These are phyloP conservation scores for Kandelia obovata DNA, from an alignment of 345 rosid genomes.

Conservation along the genomic window DNA sequence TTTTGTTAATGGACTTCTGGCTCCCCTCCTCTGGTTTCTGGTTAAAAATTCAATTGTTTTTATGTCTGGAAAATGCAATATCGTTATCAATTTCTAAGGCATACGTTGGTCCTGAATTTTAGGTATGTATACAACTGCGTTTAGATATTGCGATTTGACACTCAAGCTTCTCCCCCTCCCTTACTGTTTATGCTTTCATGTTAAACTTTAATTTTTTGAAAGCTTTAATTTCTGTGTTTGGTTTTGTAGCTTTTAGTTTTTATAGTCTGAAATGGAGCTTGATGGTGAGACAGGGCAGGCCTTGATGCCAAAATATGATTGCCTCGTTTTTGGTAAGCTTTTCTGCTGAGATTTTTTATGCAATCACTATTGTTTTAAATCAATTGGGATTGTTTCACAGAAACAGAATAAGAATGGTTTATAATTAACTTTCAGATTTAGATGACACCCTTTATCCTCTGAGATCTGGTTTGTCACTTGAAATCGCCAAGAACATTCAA, in stretches of 20 bases:
- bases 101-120: too few relatives aligned
- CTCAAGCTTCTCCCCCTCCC: too few relatives aligned
- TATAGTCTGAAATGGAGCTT: conserved; percentile 20
- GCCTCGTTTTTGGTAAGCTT: conserved; percentile 30
- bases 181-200: too few relatives aligned
- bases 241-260: neutral
- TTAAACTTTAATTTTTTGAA: conserved; percentile 4
- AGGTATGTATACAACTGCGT: too few relatives aligned
- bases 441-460: conserved; percentile 35
- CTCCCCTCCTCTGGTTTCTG: too few relatives aligned
- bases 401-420: neutral
- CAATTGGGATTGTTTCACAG: neutral
- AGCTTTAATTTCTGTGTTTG: conserved; percentile 15
- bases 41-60: too few relatives aligned
- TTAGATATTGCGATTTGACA: too few relatives aligned
- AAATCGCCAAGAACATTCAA: conserved; percentile 23
- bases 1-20: too few relatives aligned
- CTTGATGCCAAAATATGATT: conserved; percentile 18
- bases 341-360: neutral
- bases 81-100: too few relatives aligned
- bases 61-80: too few relatives aligned
- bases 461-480: conserved; percentile 21
- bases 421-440: conserved; percentile 22
- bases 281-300: conserved; percentile 3
- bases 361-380: neutral